Conservation (phyloP, 1,284 basidiomycete genomes). For the Tylopilus sp. region DNA sequence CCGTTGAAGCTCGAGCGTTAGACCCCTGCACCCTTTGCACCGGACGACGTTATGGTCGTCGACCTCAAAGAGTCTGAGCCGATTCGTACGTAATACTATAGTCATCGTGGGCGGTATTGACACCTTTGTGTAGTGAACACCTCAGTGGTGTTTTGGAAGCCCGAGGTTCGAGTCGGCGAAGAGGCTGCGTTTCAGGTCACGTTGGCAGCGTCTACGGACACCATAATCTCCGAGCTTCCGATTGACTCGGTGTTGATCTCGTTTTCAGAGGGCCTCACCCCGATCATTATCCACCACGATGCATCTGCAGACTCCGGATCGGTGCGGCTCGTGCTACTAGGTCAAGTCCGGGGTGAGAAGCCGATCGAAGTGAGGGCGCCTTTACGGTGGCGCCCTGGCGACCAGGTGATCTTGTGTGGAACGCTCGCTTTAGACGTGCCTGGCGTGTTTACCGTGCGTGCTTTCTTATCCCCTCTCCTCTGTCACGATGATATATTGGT, state of each 20-base stretch:
- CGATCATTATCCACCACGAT: conserved; percentile 49
- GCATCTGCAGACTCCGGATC: conserved; percentile 8
- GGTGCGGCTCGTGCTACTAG: conserved; percentile 22
- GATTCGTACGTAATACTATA: conserved; percentile 49
- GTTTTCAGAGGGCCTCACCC: conserved; percentile 45
- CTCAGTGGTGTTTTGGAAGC: conserved; percentile 65
- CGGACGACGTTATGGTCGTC: conserved; percentile 54
- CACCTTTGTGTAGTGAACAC: conserved; percentile 51
- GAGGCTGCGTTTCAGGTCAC: conserved; percentile 69
- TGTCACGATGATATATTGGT: neutral
- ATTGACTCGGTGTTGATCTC: conserved; percentile 56
- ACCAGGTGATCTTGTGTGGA: conserved; percentile 54
- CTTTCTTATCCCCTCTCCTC: neutral
- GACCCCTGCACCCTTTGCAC: conserved; percentile 63
- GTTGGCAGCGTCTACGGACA: conserved; percentile 46
- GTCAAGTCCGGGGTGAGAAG: conserved; percentile 20
- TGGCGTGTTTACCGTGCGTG: conserved; percentile 44
- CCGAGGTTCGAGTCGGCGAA: conserved; percentile 58
- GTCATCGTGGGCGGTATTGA: conserved; percentile 1
- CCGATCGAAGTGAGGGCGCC: conserved; percentile 33
- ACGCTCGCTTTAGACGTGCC: conserved; percentile 48
- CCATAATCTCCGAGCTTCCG: conserved; percentile 51
- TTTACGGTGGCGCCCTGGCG: conserved; percentile 55
- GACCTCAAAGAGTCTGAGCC: conserved; percentile 60
- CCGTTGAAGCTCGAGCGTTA: conserved; percentile 26